A percentile compares a stretch with the other conserved stretches of the same genome.
phyloP scores from a whole-genome alignment of 2,329 filamentous ascomycete species.

The Orbilia oligospora region DNA sequence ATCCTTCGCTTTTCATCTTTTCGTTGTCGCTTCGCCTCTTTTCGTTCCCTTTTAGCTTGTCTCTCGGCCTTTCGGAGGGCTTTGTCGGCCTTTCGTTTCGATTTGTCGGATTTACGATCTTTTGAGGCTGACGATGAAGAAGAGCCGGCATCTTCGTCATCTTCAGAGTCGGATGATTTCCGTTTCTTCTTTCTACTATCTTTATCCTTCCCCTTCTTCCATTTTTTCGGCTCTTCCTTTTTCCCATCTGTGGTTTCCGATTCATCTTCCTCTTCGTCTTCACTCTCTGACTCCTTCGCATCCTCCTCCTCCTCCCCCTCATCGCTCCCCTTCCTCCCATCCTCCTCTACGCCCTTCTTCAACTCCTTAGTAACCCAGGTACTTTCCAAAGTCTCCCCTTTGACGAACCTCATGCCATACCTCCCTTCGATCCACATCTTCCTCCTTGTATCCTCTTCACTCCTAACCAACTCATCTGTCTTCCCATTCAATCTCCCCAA shows the following conservation, averaged over 20 bases:
- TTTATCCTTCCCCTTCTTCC: conserved; percentile 62
- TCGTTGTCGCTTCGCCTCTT: conserved; percentile 65
- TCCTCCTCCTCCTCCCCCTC: conserved; percentile 54
- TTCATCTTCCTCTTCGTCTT: conserved; percentile 62
- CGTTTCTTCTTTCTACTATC: conserved; percentile 62
- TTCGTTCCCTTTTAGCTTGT: conserved; percentile 67
- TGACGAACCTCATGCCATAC: conserved; percentile 89
- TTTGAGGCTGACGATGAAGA: conserved; percentile 66
- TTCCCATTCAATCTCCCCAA: conserved; percentile 92
- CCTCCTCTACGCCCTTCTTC: conserved; percentile 64
- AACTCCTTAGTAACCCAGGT: conserved; percentile 70
- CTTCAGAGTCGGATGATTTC: conserved; percentile 64
- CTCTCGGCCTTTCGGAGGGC: conserved; percentile 69
- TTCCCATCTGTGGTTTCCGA: conserved; percentile 63
- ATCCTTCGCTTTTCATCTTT: conserved; percentile 52
- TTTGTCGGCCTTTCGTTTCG: conserved; percentile 71
- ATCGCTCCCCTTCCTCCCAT: conserved; percentile 63
- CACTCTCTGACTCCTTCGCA: background rate
- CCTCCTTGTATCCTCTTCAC: conserved; percentile 78
- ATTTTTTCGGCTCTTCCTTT: conserved; percentile 62
- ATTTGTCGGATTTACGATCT: conserved; percentile 66
- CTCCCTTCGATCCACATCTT: conserved; percentile 80
- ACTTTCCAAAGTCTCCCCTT: conserved; percentile 80
- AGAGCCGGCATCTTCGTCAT: conserved; percentile 66
- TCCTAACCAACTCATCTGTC: conserved; percentile 78